Percentiles rank a stretch among this genome's conserved stretches.
Conservation (phyloP, 345 rosid genomes). For the Salix suchowensis region DNA sequence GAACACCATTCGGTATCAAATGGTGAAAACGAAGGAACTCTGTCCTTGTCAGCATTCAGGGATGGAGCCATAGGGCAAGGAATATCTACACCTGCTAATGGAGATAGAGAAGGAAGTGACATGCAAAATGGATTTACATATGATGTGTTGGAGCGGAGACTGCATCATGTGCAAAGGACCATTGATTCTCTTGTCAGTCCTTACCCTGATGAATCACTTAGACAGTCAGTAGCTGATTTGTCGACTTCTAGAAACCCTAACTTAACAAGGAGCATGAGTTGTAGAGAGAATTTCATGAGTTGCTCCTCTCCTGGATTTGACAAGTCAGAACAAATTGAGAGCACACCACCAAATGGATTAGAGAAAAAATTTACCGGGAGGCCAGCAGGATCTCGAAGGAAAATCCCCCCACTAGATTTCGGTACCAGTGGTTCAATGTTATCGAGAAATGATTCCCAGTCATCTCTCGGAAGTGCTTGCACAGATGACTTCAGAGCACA, state of each 20-base stretch:
- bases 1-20: conserved; percentile 30
- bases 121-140: conserved; percentile 40
- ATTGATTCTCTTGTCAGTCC: conserved; percentile 40
- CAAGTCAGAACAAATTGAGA: conserved; percentile 24
- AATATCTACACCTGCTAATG: conserved; percentile 25
- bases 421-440: conserved; percentile 27
- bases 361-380: conserved; percentile 62
- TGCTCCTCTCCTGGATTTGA: conserved; percentile 30
- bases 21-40: conserved; percentile 33
- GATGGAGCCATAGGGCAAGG: conserved; percentile 28
- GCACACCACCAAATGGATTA: conserved; percentile 63
- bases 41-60: conserved; percentile 23
- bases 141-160: conserved; percentile 45
- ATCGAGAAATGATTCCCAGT: conserved; percentile 69
- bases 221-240: conserved; percentile 23
- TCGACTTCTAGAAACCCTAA: conserved; percentile 48
- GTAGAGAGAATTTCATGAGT: conserved; percentile 40
- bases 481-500: conserved; percentile 34
- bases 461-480: conserved; percentile 69
- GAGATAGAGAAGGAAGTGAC: conserved; percentile 35
- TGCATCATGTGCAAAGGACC: conserved; percentile 43
- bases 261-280: conserved; percentile 55
- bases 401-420: conserved; percentile 38
- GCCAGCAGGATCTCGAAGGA: conserved; percentile 47
- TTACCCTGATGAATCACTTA: conserved; percentile 32